Percentiles rank a stretch among this genome's conserved stretches.
Conservation (phyloP, 2,329 filamentous ascomycete species). For the Ilyonectria sp. region DNA sequence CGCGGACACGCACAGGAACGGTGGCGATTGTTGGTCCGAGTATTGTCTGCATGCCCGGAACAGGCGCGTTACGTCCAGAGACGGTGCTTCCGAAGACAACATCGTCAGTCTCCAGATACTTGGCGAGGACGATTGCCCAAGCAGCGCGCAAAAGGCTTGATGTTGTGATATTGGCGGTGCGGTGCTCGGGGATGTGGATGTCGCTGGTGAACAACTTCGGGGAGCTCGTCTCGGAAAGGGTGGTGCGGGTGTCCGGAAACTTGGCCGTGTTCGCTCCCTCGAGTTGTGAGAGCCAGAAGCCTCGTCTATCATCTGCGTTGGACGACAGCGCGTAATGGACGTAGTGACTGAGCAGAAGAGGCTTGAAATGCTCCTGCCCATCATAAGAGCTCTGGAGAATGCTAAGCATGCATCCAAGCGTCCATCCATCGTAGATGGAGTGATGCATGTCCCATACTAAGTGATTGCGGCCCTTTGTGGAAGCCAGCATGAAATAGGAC, state of each 20-base stretch:
- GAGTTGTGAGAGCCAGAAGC: slow-evolving; percentile 16
- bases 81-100: slow-evolving; percentile 61
- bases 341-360: slow-evolving; percentile 14
- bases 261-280: slow-evolving; percentile 12
- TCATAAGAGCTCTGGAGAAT: slow-evolving; percentile 46
- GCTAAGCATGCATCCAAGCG: slow-evolving; percentile 10
- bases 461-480: slow-evolving; percentile 1
- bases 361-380: not conserved
- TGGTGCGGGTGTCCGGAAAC: slow-evolving; percentile 6
- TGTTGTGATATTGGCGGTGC: slow-evolving; percentile 47
- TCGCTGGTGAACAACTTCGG: not conserved
- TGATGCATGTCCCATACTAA: slow-evolving; percentile 5
- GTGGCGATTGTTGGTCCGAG: slow-evolving; percentile 14
- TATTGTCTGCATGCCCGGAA: slow-evolving; percentile 42
- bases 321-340: slow-evolving; percentile 7
- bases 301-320: not conserved
- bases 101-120: slow-evolving; percentile 59
- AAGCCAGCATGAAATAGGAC: slow-evolving; percentile 13
- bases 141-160: slow-evolving; percentile 55
- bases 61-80: slow-evolving; percentile 53
- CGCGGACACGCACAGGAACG: slow-evolving; percentile 6
- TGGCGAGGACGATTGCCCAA: slow-evolving; percentile 64
- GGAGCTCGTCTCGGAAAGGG: not conserved
- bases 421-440: slow-evolving; percentile 14
- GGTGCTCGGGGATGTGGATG: slow-evolving; percentile 4